phyloP scores from a whole-genome alignment of 2,329 filamentous ascomycete genomes.

The Epicoccum nigrum region DNA sequence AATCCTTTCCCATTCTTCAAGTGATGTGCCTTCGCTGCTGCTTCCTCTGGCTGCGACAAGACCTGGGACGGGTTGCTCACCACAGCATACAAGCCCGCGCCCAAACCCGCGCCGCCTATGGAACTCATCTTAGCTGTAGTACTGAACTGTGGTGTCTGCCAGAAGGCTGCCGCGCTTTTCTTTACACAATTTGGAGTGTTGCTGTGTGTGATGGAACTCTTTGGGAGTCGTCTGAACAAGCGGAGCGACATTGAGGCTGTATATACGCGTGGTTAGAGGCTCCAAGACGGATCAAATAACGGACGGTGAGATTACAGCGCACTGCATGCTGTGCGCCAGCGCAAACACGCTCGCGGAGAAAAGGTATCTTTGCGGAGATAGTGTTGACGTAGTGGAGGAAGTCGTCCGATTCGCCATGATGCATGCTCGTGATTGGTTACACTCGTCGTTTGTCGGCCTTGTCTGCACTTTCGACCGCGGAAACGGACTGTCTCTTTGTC shows the following conservation, averaged over 20 bases:
- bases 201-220: not conserved
- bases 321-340: conserved; percentile 8
- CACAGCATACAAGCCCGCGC: conserved; percentile 48
- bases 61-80: conserved; percentile 49
- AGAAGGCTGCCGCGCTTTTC: conserved; percentile 9
- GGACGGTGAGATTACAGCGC: not conserved
- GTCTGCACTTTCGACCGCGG: conserved; percentile 3
- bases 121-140: conserved; percentile 42
- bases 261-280: conserved; percentile 10
- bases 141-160: conserved; percentile 31
- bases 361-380: conserved; percentile 22
- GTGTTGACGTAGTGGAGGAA: conserved; percentile 21
- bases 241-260: conserved; percentile 22
- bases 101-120: conserved; percentile 29
- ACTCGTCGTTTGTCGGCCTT: not conserved
- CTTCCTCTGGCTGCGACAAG: conserved; percentile 53
- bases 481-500: conserved; percentile 23
- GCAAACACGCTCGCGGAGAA: conserved; percentile 6
- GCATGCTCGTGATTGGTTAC: conserved; percentile 18
- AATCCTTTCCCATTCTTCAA: conserved; percentile 60
- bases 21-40: conserved; percentile 58
- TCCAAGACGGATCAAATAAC: conserved; percentile 18
- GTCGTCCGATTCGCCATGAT: conserved; percentile 2
- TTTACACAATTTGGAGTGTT: not conserved
- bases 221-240: conserved; percentile 8